phyloP scores from a whole-genome alignment of 176 grass and related monocot species.

The Aegilops speltoides region DNA sequence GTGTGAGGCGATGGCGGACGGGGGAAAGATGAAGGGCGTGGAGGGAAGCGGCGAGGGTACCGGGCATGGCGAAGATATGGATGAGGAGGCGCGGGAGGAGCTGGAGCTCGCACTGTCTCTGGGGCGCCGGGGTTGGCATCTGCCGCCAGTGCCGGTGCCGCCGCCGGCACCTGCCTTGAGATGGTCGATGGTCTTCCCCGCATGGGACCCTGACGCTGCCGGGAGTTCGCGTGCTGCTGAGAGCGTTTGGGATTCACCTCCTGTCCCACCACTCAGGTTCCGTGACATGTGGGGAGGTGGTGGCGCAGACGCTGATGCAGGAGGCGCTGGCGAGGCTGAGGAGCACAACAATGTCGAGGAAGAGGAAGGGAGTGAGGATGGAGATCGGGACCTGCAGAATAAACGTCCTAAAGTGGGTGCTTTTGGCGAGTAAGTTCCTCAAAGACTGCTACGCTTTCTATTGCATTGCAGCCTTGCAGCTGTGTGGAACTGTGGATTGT shows the following conservation, averaged over 20 bases:
- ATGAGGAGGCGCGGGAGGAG: conserved; percentile 33
- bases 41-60: conserved; percentile 34
- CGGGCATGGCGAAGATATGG: conserved; percentile 36
- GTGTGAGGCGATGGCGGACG: conserved; percentile 57
- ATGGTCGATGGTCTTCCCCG: conserved; percentile 15
- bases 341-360: conserved; percentile 27
- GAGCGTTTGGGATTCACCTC: neutral
- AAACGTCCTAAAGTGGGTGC: conserved; percentile 76
- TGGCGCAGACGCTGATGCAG: neutral
- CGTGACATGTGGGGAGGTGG: conserved; percentile 16
- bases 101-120: conserved; percentile 56
- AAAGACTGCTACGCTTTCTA: conserved; percentile 2
- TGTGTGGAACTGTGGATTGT: neutral
- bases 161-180: neutral
- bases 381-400: conserved; percentile 61
- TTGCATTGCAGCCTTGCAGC: conserved; percentile 17
- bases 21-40: conserved; percentile 65
- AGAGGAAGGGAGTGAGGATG: conserved; percentile 14
- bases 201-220: conserved; percentile 31
- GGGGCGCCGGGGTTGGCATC: conserved; percentile 41
- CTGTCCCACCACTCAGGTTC: neutral
- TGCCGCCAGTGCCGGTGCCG: neutral
- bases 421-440: conserved; percentile 65
- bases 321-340: neutral
- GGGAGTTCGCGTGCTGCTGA: conserved; percentile 33